phyloP scores from a whole-genome alignment of 768 basidiomycete genomes.

The Tulasnella calospora region DNA sequence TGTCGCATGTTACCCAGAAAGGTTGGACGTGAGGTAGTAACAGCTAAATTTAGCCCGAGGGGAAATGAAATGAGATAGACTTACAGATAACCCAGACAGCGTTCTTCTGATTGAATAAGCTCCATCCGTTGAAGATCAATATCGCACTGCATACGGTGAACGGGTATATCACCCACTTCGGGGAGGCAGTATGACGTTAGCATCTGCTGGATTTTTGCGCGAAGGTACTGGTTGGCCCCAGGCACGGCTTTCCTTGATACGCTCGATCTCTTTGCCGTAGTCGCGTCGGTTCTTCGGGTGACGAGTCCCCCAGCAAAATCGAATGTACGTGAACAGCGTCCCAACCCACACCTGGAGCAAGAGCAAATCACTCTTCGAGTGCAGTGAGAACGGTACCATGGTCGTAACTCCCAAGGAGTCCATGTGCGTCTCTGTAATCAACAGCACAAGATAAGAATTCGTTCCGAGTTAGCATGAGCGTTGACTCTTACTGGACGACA shows the following conservation, averaged over 20 bases:
- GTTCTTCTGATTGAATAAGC: conserved; percentile 16
- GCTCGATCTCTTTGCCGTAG: not conserved
- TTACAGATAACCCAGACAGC: conserved; percentile 7
- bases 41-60: not conserved
- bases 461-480: no score
- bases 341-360: conserved; percentile 25
- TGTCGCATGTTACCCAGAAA: not conserved
- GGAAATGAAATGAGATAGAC: not conserved
- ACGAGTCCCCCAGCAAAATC: not conserved
- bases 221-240: conserved; percentile 8
- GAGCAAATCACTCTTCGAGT: conserved; percentile 5
- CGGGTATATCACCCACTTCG: conserved; percentile 27
- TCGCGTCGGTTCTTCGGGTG: not conserved
- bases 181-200: not conserved
- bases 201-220: not conserved
- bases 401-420: no score
- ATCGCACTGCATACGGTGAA: conserved; percentile 27
- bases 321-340: conserved; percentile 19
- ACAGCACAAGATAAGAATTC: no score
- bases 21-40: not conserved
- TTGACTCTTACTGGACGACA: no score
- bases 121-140: conserved; percentile 31
- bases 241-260: not conserved
- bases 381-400: no score
- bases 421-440: no score